Base-by-base conservation (phyloP, 345 rosid genomes). In the Tarenaya hassleriana region DNA sequence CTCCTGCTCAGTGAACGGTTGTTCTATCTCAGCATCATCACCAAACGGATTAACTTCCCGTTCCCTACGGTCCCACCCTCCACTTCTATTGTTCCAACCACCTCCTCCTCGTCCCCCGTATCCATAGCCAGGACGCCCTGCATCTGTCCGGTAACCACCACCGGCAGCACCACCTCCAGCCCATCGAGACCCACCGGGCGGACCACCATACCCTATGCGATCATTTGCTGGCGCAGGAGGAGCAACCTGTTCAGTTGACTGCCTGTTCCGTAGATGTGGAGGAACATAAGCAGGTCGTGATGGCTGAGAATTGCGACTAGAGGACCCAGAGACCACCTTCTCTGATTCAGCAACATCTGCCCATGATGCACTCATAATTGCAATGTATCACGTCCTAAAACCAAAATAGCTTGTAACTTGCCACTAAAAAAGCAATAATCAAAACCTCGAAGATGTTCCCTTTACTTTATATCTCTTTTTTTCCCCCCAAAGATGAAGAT, bases 321-420 rank as follows among this genome's bases (percentile, higher is more conserved):
- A 62, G 50, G 77, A 54, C 60, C 54, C 78, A 35, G 74, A 45
- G 35, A 62, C 63, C 29, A 69, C 80, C 66, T 80, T 82, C 74
- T 89, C 97, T 62, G 94, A 76, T 66, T 80, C 85, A 50, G 90
- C 90, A 67, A 79, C 96, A 76, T 92, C 98, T 20, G 98, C 98
- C 98, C 98, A 92, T 77, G 96, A 85, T 67, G 77, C 69, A 77
- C 69, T 81, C 86, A 74, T 71, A 14, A 10, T 39, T 54, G 70
- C 70, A 72, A 56, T 67, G 66, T 68, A 52, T 58, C 16, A 66
- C 52, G 67, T 39, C 52, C 49, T 42, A 60, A 59, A 41, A 24
- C 67, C 41, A 61, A 16, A 49, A 8, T 35, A 33, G 32, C 27
- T 64, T 58, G 40, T 40, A 55, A 52, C 41, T 55, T 44, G 18